Base-by-base conservation (phyloP, 108 stramenopile species). In the Aureococcus anophagefferens region DNA sequence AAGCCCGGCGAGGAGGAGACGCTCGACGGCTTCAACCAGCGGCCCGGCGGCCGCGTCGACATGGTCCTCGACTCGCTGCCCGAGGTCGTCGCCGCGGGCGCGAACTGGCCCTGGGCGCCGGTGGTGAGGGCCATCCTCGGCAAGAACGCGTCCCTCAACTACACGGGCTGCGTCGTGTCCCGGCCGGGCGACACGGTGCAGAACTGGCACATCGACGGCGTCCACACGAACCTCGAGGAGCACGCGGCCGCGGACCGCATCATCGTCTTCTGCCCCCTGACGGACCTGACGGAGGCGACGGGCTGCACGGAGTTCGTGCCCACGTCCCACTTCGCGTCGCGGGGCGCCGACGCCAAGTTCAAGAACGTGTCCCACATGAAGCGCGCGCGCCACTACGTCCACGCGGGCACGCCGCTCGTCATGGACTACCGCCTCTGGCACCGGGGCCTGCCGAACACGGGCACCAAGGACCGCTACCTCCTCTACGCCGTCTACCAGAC, bases 181-280 rank as follows among this genome's bases (percentile, higher is more conserved):
- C 51, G 51, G 51, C 51, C 51, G 21, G 51, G 51, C 21, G 51
- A 59, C 51, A 11, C 21, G 51, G 25, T 4, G 21, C 51, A 59
- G 51, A 59, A 59, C 51, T 59, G 51, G 51, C 51, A 59, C 51
- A 59, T 59, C 51, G 51, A 59, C 51, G 51, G 51, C 51, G 51
- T 59, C 25, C 51, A 59, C 25, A 25, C 0, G 17, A 28, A 9
- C 21, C 0, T 9, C 7, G 51, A 16, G 21, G 1, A 25, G 7
- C 51, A 59, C 51, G 51, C 51, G 1, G 21, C 21, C 4, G 21
- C 51, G 51, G 51, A 59, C 51, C 51, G 51, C 21, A 28, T 59
- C 21, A 59, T 59, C 51, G 51, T 59, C 21, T 59, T 59, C 25
- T 59, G 51, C 25, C 51, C 51, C 25, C 25, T 59, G 21, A 25